These are phyloP conservation scores for Schizosaccharomyces japonicus DNA, from an alignment of 805 yeast genomes.

Conservation along the genomic window DNA sequence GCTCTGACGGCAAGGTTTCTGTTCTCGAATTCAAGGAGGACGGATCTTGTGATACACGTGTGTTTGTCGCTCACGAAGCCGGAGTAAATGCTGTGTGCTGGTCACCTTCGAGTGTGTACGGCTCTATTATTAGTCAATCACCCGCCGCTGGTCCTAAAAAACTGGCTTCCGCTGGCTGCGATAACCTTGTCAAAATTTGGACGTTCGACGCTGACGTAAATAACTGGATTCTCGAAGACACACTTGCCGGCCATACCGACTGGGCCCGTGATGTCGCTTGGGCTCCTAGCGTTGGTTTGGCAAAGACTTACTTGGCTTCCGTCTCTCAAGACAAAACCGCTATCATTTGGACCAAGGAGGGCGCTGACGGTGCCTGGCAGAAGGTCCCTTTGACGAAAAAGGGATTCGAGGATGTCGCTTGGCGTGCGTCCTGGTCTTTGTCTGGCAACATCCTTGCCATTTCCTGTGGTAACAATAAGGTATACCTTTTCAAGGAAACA, in stretches of 20 bases:
- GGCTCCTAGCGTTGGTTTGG: slow-evolving; percentile 66
- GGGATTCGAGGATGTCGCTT: slow-evolving; percentile 84
- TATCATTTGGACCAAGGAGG: slow-evolving; percentile 77
- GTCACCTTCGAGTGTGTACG: slow-evolving; percentile 28
- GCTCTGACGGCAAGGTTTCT: slow-evolving; percentile 80
- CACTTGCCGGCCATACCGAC: slow-evolving; percentile 74
- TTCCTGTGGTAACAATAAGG: slow-evolving; percentile 87
- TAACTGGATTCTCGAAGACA: slow-evolving; percentile 47
- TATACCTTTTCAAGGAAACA: slow-evolving; percentile 78
- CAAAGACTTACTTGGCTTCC: slow-evolving; percentile 75
- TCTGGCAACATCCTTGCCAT: slow-evolving; percentile 90
- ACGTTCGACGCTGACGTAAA: slow-evolving; percentile 25
- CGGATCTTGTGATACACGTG: slow-evolving; percentile 32
- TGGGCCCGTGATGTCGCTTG: slow-evolving; percentile 98
- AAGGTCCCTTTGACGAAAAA: slow-evolving; percentile 50
- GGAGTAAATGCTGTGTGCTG: slow-evolving; percentile 90
- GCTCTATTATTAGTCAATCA: slow-evolving; percentile 10
- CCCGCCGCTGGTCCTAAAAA: slow-evolving; percentile 11
- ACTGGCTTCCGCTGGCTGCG: slow-evolving; percentile 68
- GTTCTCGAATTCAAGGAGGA: slow-evolving; percentile 79
- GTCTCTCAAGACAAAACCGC: slow-evolving; percentile 94
- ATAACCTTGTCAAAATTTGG: slow-evolving; percentile 85
- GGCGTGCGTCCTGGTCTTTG: slow-evolving; percentile 96
- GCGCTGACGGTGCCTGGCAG: slow-evolving; percentile 39
- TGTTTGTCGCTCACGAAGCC: slow-evolving; percentile 64